phyloP scores from a whole-genome alignment of 2,329 filamentous ascomycete genomes.

The Colletotrichum tabaci region DNA sequence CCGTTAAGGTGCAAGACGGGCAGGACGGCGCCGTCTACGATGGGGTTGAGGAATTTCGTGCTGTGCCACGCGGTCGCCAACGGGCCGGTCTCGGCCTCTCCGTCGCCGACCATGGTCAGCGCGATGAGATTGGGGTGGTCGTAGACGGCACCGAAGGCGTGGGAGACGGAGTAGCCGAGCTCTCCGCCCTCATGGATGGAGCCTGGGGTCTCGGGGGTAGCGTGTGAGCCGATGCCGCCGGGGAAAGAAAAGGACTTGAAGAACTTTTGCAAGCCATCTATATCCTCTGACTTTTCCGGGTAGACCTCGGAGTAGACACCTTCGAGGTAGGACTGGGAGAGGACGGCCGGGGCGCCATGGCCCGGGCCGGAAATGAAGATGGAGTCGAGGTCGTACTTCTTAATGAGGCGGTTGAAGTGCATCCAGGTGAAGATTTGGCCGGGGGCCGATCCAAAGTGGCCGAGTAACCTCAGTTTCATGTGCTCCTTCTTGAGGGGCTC shows the following conservation, averaged over 20 bases:
- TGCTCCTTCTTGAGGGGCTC: constrained; percentile 79
- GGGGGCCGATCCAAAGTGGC: constrained; percentile 86
- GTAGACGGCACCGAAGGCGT: constrained; percentile 83
- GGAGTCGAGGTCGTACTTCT: constrained; percentile 81
- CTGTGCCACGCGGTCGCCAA: constrained; percentile 86
- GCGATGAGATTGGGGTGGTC: constrained; percentile 83
- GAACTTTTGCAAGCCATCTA: constrained; percentile 79
- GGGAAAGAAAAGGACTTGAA: constrained; percentile 90
- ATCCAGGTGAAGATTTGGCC: constrained; percentile 87
- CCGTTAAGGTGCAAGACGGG: constrained; percentile 85
- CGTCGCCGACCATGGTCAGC: constrained; percentile 84
- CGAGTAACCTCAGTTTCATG: constrained; percentile 80
- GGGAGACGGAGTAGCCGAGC: constrained; percentile 85
- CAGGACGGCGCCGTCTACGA: constrained; percentile 82
- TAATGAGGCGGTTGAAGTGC: constrained; percentile 87
- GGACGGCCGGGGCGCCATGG: constrained; percentile 82
- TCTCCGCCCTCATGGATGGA: constrained; percentile 86
- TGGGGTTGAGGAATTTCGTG: constrained; percentile 86
- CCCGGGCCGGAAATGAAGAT: constrained; percentile 84
- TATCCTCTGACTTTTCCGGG: constrained; percentile 78
- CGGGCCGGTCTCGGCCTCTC: constrained; percentile 86
- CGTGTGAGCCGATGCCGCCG: constrained; percentile 83
- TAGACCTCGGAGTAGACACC: constrained; percentile 85
- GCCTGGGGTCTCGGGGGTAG: constrained; percentile 84
- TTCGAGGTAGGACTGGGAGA: constrained; percentile 84